Evolutionary conservation across 768 basidiomycete species (phyloP), one percentile per base, ranked within the genome.

Genomic region (Tricholoma saponaceum): DNA sequence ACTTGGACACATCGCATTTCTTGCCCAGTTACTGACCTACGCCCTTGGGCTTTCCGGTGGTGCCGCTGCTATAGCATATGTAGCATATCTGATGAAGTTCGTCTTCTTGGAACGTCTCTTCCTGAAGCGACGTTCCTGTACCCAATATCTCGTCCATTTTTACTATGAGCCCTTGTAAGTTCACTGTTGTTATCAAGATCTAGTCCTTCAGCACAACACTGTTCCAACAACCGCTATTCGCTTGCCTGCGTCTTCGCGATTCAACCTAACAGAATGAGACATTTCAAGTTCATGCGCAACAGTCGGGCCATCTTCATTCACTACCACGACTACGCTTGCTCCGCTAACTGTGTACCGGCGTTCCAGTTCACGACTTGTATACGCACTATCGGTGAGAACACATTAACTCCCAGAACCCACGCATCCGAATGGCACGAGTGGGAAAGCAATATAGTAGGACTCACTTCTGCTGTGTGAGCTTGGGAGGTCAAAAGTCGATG

Each of bases 281-380:
- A 43, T 43, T 20, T 43, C 41, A 43, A n/a, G n/a, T n/a, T n/a
- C n/a, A n/a, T 10, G 12, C 41, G 20, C 41, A 43, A 20, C 20
- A 6, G 41, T 7, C 8, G 20, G 41, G 1, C 41, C 41, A 20
- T 43, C 55, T 23, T 16, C 18, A 43, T 56, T 39, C 13, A 37
- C 51, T 12, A 62, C 28, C 23, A 62, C 43, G 26, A 56, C 6
- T n/a, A n/a, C n/a, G n/a, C 55, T 35, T 26, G 56, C 43, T 4
- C 69, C 63, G 32, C 79, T 78, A 56, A 87, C 79, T n/a, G 57
- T 64, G 44, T 83, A 76, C 62, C 89, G 89, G 62, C 83, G 77
- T 1, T 69, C 69, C 1, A 89, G 41, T 43, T 43, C 41, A 20
- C 41, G 41, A 43, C 41, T 43, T 20, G 41, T 43, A 20, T 43